Evolutionary conservation across 768 basidiomycete genomes (phyloP).

Genomic region (Boletus rex-veris): DNA sequence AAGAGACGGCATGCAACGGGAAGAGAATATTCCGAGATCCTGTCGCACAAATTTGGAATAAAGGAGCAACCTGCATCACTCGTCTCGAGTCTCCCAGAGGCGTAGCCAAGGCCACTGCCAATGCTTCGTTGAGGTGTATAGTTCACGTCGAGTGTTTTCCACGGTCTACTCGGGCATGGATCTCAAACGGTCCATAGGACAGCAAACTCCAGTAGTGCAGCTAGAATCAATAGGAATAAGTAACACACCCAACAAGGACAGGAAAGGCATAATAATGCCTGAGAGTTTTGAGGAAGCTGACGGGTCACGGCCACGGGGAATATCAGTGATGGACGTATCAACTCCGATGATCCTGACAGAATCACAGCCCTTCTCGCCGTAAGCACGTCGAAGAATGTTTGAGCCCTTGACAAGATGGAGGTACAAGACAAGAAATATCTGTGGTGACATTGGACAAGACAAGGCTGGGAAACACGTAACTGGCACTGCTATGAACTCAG

Average conservation of each 20-base stretch:
- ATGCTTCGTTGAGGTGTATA: not conserved
- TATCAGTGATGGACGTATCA: not conserved
- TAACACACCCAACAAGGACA: not conserved
- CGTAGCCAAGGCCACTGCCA: slow-evolving; percentile 12
- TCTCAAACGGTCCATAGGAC: not conserved
- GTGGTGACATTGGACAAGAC: too few relatives aligned
- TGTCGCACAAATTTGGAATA: not conserved
- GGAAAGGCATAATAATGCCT: too few relatives aligned
- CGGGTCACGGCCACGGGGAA: not conserved
- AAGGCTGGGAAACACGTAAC: too few relatives aligned
- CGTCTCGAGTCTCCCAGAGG: not conserved
- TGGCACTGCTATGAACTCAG: too few relatives aligned
- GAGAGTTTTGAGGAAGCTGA: not conserved
- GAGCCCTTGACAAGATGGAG: not conserved
- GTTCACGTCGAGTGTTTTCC: not conserved
- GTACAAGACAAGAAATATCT: not conserved
- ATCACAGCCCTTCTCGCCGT: not conserved
- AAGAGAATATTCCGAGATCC: not conserved
- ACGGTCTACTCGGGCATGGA: not conserved
- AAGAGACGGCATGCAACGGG: not conserved
- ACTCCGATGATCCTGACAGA: not conserved
- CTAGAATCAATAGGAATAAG: not conserved
- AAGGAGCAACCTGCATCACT: not conserved
- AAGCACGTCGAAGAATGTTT: not conserved
- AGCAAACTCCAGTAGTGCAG: not conserved